These are phyloP conservation scores for Camelina sativa DNA, from an alignment of 345 rosid species.

Conservation along the genomic window DNA sequence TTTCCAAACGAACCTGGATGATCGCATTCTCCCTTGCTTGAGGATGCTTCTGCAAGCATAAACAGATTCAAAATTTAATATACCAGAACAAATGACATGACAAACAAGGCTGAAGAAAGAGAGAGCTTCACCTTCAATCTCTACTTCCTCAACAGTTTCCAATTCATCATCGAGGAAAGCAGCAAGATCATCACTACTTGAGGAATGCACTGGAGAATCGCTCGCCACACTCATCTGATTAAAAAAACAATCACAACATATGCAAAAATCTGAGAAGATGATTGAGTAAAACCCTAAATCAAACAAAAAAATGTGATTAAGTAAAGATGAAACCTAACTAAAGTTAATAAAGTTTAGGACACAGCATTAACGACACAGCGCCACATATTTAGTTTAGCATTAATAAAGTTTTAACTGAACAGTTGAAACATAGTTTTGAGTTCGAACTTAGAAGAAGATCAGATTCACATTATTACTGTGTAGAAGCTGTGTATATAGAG, in stretches of 20 bases:
- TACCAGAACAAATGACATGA: neutral
- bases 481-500: slow-evolving; percentile 13
- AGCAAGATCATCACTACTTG: slow-evolving; percentile 85
- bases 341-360: neutral
- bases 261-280: slow-evolving; percentile 15
- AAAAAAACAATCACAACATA: slow-evolving; percentile 5
- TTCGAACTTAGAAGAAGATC: neutral
- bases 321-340: neutral
- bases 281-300: slow-evolving; percentile 27
- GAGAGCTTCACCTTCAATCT: slow-evolving; percentile 47
- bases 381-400: too few relatives aligned
- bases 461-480: slow-evolving; percentile 27
- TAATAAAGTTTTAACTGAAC: neutral
- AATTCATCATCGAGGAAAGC: slow-evolving; percentile 64
- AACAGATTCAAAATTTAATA: neutral
- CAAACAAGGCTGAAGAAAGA: slow-evolving; percentile 16
- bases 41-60: slow-evolving; percentile 55
- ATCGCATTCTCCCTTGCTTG: slow-evolving; percentile 50
- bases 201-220: slow-evolving; percentile 83
- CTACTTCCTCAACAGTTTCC: slow-evolving; percentile 49
- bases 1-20: slow-evolving; percentile 83
- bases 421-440: neutral
- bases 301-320: neutral
- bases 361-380: too few relatives aligned
- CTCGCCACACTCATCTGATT: slow-evolving; percentile 71